These are phyloP conservation scores for Penicillium sp. DNA, from an alignment of 2,329 filamentous ascomycete genomes.

Conservation along the genomic window DNA sequence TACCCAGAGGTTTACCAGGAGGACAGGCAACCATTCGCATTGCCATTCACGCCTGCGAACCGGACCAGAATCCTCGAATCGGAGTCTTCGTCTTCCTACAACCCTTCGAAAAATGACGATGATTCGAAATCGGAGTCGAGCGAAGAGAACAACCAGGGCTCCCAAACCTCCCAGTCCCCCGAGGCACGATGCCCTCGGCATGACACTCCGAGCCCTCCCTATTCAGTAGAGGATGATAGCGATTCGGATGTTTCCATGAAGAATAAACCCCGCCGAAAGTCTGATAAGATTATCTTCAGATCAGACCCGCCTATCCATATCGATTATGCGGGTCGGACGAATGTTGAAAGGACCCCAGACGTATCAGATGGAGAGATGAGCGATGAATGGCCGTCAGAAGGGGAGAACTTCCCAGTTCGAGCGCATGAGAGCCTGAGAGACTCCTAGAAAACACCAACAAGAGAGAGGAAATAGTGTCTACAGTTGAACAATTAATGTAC, in stretches of 20 bases:
- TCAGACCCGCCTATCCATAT: background rate
- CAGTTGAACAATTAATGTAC: no score
- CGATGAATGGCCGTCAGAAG: background rate
- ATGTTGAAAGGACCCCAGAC: background rate
- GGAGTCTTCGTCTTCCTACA: background rate
- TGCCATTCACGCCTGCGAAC: background rate
- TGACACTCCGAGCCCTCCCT: conserved; percentile 1
- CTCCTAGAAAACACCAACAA: background rate
- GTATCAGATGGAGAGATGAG: background rate
- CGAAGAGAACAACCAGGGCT: background rate
- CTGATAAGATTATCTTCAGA: background rate
- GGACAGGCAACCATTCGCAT: background rate
- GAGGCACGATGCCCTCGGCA: conserved; percentile 1
- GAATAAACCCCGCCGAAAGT: background rate
- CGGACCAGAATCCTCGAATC: background rate
- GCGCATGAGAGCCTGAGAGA: background rate
- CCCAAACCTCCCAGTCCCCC: background rate
- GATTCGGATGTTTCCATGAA: background rate
- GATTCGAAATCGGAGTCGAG: background rate
- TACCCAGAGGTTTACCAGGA: background rate
- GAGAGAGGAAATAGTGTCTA: background rate
- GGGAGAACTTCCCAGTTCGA: background rate
- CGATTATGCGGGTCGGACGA: background rate
- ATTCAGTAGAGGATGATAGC: background rate
- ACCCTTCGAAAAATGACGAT: background rate